A percentile compares a stretch with the other conserved stretches of the same genome.
These are phyloP conservation scores for Panicum hallii DNA, from an alignment of 202 grass and related monocot species.

Conservation along the genomic window DNA sequence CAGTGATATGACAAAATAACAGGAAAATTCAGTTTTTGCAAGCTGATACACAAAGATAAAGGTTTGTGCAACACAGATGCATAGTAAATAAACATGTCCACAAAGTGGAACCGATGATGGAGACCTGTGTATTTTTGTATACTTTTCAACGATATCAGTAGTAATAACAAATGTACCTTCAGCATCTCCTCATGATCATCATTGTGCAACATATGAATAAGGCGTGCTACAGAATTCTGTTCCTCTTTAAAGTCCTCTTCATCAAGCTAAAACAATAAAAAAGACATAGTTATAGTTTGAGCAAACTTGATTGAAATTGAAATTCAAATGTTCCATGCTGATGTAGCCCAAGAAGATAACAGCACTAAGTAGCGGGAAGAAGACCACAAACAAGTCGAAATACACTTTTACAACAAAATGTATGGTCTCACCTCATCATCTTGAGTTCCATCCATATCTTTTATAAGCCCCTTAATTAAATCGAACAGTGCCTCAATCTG, in stretches of 20 bases:
- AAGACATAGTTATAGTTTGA: constrained; percentile 15
- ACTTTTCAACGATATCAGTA: constrained; percentile 9
- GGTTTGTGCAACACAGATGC: constrained; percentile 10
- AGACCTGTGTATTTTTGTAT: constrained; percentile 2
- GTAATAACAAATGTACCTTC: constrained; percentile 72
- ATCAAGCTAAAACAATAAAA: constrained; percentile 69
- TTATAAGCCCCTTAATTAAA: constrained; percentile 98
- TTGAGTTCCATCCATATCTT: constrained; percentile 82
- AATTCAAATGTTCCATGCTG: constrained; percentile 3
- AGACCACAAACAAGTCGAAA: not conserved
- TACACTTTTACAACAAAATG: not conserved
- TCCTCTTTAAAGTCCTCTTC: constrained; percentile 99
- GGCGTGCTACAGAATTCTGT: constrained; percentile 95
- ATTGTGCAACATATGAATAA: constrained; percentile 98
- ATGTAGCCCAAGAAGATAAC: constrained; percentile 29
- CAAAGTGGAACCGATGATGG: not conserved
- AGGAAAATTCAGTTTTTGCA: constrained; percentile 18
- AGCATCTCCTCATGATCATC: constrained; percentile 98
- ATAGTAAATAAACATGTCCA: not conserved
- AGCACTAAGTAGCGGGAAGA: constrained; percentile 23
- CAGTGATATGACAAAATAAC: constrained; percentile 19
- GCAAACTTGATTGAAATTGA: constrained; percentile 29
- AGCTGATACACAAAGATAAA: not conserved
- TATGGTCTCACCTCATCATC: constrained; percentile 76
- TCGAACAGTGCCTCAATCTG: constrained; percentile 94